Percentiles rank a stretch among this genome's conserved stretches.
Conservation (phyloP, 441 rosid genomes). For the Arabidopsis lyrata region DNA sequence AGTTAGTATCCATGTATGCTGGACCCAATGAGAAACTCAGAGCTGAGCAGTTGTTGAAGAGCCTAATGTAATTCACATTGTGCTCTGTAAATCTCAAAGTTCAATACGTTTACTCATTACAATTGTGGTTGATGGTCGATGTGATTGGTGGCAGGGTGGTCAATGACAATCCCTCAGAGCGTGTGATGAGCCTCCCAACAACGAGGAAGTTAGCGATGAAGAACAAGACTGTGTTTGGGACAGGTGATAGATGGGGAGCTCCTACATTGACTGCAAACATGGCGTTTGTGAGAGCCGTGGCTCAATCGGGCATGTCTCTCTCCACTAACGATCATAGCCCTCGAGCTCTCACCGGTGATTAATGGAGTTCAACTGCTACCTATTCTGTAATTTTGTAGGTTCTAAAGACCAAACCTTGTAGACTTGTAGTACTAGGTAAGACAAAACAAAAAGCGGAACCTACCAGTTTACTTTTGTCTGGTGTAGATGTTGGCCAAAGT, state of each 20-base stretch:
- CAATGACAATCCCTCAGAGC: constrained; percentile 75
- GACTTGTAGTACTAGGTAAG: background rate
- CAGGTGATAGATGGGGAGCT: constrained; percentile 83
- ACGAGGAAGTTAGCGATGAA: constrained; percentile 88
- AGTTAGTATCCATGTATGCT: constrained; percentile 75
- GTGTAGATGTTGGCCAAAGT: constrained; percentile 20
- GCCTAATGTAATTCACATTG: constrained; percentile 57
- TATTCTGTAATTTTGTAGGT: constrained; percentile 9
- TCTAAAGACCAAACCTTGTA: constrained; percentile 25
- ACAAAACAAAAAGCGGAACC: background rate
- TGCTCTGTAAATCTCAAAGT: constrained; percentile 16
- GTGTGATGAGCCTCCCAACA: constrained; percentile 75
- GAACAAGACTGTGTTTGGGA: constrained; percentile 86
- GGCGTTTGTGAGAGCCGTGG: constrained; percentile 89
- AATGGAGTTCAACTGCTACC: constrained; percentile 32
- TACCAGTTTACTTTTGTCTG: constrained; percentile 17
- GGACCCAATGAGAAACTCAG: constrained; percentile 79
- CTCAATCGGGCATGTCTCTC: constrained; percentile 93
- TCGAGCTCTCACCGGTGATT: constrained; percentile 87
- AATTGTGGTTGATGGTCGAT: constrained; percentile 8
- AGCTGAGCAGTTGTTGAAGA: constrained; percentile 65
- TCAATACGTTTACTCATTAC: background rate
- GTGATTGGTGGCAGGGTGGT: constrained; percentile 62
- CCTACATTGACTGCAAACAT: constrained; percentile 90
- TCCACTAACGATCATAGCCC: constrained; percentile 76